Evolutionary conservation across 768 basidiomycete species (phyloP), one percentile per base, ranked within the genome.

Genomic region (Tricholoma flavovirens): DNA sequence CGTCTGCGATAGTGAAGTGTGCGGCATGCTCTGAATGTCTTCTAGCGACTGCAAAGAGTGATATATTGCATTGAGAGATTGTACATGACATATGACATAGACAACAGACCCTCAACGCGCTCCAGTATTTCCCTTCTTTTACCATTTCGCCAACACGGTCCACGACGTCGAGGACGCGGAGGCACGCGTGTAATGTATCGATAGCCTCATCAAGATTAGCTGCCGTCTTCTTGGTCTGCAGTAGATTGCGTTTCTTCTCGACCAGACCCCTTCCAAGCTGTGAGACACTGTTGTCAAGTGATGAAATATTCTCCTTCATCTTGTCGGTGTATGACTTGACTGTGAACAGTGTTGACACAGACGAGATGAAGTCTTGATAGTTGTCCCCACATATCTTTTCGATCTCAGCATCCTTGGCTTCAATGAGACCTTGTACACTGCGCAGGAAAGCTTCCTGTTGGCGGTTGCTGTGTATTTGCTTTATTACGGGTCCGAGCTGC

Each of bases 321-420:
- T 88, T 93, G 62, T 88, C 91, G 35, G 97, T 98, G 66, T 97
- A 98, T 17, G 94, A 93, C 70, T 98, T 88, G 68, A 99, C 93
- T 48, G 88, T 88, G 71, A 98, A 88, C 59, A 99, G 78, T 2
- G 94, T 98, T n/a, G 93, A 93, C 14, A 98, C 94, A 17, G 95
- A 97, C 26, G 88, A 87, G 32, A 98, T 94, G 64, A 99, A 99
- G 72, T 98, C 96, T 72, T 95, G 93, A 66, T 98, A 98, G 70
- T 98, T 98, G 62, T 93, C 90, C 56, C 86, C 83, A 73, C 97
- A 98, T 69, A 98, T 94, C 57, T 83, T 84, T 74, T 98, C 93
- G 69, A 99, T 99, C 71, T 98, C 96, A 58, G 82, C 79, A 69
- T 99, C 97, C 74, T 98, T 97, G 60, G 93, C 85, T 65, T 93